Base-by-base conservation (phyloP, 2,329 filamentous ascomycete species). In the Pleoardoris graminearum region DNA sequence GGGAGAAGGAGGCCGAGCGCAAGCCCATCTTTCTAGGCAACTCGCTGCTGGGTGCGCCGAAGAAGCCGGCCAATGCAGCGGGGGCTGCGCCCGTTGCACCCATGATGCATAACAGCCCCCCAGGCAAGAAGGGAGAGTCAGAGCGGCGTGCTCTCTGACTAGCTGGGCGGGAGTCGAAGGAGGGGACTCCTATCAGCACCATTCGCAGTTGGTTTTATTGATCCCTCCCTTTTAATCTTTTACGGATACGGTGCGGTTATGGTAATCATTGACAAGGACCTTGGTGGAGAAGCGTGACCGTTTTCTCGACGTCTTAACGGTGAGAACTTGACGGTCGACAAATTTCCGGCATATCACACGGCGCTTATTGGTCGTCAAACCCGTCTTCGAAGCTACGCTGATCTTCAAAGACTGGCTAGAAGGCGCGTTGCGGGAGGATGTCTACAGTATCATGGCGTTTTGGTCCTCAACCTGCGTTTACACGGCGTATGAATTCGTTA, bases 71-170 rank as follows among this genome's bases (percentile, higher is more conserved):
- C n/a, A n/a, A n/a, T n/a, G n/a, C n/a, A n/a, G n/a, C n/a, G n/a
- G 41, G 48, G 1, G 16, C 27, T n/a, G 63, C 56, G n/a, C 65
- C 63, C n/a, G 54, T 61, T 25, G 63, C 65, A 23, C 51, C 53
- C 2, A 68, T 68, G 65, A 14, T 58, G 54, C 59, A 55, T 39
- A 50, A 36, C 2, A 36, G 30, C 8, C 43, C 32, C n/a, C 16
- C 41, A 6, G 27, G 27, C 7, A 44, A 44, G 47, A 55, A 50
- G 51, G 46, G 51, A n/a, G 48, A 42, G 16, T 10, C 16, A 7
- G 46, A 38, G 36, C 17, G 42, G 19, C 12, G 42, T n/a, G 29
- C 6, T 14, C 43, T 36, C 7, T 44, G 27, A 44, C 16, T 29
- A 21, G 22, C 14, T 16, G 5, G 22, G 7, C 12, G 5, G 7